These are phyloP conservation scores for Chalciporus piperatus DNA, from an alignment of 768 basidiomycete species.

Conservation along the genomic window DNA sequence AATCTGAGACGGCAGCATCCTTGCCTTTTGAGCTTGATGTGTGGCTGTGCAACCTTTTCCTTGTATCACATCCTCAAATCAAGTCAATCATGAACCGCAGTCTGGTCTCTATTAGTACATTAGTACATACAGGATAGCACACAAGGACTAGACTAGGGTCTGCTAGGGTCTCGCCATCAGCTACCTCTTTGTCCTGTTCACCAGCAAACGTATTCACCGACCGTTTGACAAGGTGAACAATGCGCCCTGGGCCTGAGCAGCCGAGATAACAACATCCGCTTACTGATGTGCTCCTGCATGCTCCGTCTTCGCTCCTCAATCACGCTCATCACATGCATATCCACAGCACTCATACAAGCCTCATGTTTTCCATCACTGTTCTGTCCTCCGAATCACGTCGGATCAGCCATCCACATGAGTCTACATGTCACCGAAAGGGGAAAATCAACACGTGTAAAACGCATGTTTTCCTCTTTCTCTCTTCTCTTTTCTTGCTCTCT, in stretches of 20 bases:
- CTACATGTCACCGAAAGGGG: conserved; percentile 8
- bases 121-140: no score
- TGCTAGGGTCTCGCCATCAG: no score
- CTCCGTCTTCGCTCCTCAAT: conserved; percentile 9
- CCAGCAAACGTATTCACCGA: conserved; percentile 1
- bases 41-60: conserved; percentile 25
- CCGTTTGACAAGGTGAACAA: conserved; percentile 1
- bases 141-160: not conserved
- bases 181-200: not conserved
- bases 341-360: conserved; percentile 8
- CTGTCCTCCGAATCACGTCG: conserved; percentile 3
- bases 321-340: conserved; percentile 21
- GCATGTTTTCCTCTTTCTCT: conserved; percentile 22
- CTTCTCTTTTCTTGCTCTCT: conserved; percentile 9
- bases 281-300: not conserved
- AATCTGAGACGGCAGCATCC: conserved; percentile 21
- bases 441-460: conserved; percentile 21
- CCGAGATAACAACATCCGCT: conserved; percentile 3
- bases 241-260: not conserved
- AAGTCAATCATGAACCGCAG: not conserved
- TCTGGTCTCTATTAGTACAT: no score
- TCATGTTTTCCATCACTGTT: conserved; percentile 16
- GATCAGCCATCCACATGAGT: conserved; percentile 10
- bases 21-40: conserved; percentile 30
- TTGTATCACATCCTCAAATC: not conserved